Evolutionary conservation across 805 yeast genomes (phyloP).

Genomic region (Myxozyma monticola): DNA sequence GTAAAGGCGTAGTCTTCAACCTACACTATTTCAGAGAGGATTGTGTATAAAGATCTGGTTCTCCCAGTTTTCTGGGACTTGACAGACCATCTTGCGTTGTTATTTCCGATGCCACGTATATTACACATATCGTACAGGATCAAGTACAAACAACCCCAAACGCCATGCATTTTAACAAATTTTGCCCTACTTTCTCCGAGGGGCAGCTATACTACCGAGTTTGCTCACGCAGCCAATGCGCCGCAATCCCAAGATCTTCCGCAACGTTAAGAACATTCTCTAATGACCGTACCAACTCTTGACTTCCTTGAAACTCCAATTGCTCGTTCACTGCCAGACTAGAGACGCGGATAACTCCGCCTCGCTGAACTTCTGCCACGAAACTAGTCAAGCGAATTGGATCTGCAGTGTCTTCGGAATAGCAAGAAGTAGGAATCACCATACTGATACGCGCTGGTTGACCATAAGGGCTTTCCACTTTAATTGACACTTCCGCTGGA

Average conservation of each 20-base stretch:
- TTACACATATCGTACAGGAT: too few relatives aligned
- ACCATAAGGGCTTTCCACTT: conserved; percentile 16
- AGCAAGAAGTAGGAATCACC: conserved; percentile 15
- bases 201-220: conserved; percentile 1
- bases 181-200: too few relatives aligned
- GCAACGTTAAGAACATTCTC: conserved; percentile 11
- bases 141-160: too few relatives aligned
- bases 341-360: conserved; percentile 4
- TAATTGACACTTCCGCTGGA: conserved; percentile 10
- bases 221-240: conserved; percentile 21
- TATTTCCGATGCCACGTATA: too few relatives aligned
- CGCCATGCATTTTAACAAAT: too few relatives aligned
- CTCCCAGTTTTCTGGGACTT: too few relatives aligned
- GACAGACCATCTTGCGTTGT: too few relatives aligned
- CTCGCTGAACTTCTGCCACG: conserved; percentile 7
- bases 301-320: background rate
- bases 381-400: conserved; percentile 13
- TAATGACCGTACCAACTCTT: conserved; percentile 3
- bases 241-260: conserved; percentile 21
- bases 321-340: conserved; percentile 12
- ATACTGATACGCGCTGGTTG: conserved; percentile 11
- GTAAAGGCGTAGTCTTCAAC: too few relatives aligned
- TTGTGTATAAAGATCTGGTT: too few relatives aligned
- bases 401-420: background rate
- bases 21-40: too few relatives aligned